Evolutionary conservation across 495 filamentous ascomycete genomes (phyloP).

Genomic region (Aspergillus asperescens): DNA sequence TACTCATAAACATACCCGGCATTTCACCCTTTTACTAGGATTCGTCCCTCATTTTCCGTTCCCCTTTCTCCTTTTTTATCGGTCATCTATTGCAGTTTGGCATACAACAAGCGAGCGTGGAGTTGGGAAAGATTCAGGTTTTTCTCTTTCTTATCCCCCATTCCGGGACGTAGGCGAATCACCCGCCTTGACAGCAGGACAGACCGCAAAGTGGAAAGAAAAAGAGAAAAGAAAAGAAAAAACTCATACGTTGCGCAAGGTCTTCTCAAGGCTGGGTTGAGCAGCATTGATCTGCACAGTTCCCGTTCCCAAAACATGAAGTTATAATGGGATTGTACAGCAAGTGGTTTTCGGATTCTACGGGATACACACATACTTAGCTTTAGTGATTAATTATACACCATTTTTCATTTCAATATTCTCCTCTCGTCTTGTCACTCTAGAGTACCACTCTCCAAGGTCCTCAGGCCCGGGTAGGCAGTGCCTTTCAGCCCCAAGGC

Average conservation of each 20-base stretch:
- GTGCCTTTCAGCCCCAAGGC: no score
- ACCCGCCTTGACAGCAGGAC: conserved; percentile 8
- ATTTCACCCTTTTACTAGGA: background rate
- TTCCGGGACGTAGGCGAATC: conserved; percentile 10
- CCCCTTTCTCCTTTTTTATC: conserved; percentile 5
- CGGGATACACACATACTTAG: conserved; percentile 1
- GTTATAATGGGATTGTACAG: background rate
- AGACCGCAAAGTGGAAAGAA: background rate
- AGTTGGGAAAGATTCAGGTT: conserved; percentile 11
- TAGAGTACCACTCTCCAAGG: no score
- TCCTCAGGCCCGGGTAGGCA: no score
- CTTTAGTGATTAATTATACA: conserved; percentile 1
- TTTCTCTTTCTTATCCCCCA: conserved; percentile 1
- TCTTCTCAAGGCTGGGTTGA: conserved; percentile 7
- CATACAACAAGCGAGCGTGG: conserved; percentile 16
- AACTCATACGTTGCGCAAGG: background rate
- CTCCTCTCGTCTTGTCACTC: background rate
- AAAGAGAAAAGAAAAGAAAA: conserved; percentile 3
- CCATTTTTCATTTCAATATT: background rate
- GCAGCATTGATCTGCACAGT: conserved; percentile 4
- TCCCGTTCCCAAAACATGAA: background rate
- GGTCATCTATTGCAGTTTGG: conserved; percentile 17
- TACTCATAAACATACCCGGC: conserved; percentile 8
- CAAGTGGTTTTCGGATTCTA: background rate
- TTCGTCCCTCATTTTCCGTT: conserved; percentile 5